These are phyloP conservation scores for Musa balbisiana DNA, from an alignment of 202 grass and related monocot genomes.

Conservation along the genomic window DNA sequence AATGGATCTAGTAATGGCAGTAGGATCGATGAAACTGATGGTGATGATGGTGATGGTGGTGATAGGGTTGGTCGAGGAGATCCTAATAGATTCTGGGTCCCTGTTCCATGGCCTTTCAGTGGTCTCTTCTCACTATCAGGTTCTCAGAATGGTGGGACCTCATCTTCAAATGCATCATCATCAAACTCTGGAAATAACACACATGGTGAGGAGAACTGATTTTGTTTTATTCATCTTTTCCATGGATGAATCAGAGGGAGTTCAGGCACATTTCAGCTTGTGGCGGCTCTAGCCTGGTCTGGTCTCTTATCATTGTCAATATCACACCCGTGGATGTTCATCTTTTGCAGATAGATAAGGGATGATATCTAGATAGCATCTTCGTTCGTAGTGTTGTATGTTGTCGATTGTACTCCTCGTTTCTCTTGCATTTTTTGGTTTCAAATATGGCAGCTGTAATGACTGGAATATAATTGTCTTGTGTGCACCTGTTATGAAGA, in stretches of 20 bases:
- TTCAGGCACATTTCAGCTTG: background rate
- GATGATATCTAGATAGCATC: background rate
- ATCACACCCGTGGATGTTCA: background rate
- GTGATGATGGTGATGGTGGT: conserved; percentile 1
- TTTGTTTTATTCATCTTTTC: background rate
- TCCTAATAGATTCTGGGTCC: conserved; percentile 29
- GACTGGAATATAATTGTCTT: background rate
- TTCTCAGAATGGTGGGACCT: conserved; percentile 7
- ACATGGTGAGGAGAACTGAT: conserved; percentile 27
- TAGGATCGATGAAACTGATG: background rate
- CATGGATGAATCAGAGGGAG: background rate
- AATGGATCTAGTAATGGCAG: conserved; percentile 1
- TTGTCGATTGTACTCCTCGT: background rate
- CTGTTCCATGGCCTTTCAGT: conserved; percentile 31
- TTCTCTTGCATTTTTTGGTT: background rate
- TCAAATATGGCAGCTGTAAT: background rate
- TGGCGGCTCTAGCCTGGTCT: background rate
- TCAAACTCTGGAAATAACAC: conserved; percentile 33
- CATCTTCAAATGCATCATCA: conserved; percentile 29
- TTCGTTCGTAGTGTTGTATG: background rate
- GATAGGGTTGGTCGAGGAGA: conserved; percentile 14
- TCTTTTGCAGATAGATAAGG: background rate
- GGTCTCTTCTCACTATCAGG: conserved; percentile 30
- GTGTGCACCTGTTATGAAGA: background rate
- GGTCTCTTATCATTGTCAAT: background rate